Percentiles rank a stretch among this genome's conserved stretches.
Conservation (phyloP, 179 eudicot species). For the Spinacia oleracea region DNA sequence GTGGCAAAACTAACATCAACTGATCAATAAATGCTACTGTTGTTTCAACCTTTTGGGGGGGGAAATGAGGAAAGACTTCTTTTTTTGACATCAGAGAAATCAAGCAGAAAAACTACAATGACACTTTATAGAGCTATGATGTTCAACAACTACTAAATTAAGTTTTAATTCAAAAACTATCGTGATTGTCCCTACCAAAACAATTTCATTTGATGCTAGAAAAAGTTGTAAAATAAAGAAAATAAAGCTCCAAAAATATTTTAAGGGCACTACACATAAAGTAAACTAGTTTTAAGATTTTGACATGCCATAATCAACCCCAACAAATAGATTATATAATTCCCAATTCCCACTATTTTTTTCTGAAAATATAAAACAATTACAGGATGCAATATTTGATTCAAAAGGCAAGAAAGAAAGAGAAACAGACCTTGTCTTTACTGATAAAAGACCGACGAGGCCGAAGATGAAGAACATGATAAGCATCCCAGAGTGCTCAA, state of each 20-base stretch:
- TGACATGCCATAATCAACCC: constrained; percentile 16
- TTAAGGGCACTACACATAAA: constrained; percentile 6
- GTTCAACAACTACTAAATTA: constrained; percentile 4
- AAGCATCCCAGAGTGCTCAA: constrained; percentile 94
- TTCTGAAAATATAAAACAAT: neutral
- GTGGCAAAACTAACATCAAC: neutral
- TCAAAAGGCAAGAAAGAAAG: neutral
- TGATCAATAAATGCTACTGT: neutral
- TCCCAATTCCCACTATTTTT: neutral
- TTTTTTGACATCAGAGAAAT: neutral
- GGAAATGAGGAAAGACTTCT: neutral
- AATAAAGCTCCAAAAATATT: constrained; percentile 8
- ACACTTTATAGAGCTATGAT: constrained; percentile 4
- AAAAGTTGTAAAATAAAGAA: neutral
- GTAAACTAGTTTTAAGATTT: constrained; percentile 7
- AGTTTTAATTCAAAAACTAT: neutral
- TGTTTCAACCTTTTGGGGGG: neutral
- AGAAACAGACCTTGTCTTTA: constrained; percentile 64
- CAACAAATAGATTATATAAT: neutral
- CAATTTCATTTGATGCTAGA: constrained; percentile 4
- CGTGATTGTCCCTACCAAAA: constrained; percentile 14
- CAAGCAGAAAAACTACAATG: neutral
- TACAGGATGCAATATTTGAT: constrained; percentile 9
- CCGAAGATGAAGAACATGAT: constrained; percentile 90
- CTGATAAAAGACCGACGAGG: constrained; percentile 56